Percentiles rank a stretch among this genome's conserved stretches.
Evolutionary conservation across 169 alveolate species (phyloP).

Genomic region (Plasmodium adleri): DNA sequence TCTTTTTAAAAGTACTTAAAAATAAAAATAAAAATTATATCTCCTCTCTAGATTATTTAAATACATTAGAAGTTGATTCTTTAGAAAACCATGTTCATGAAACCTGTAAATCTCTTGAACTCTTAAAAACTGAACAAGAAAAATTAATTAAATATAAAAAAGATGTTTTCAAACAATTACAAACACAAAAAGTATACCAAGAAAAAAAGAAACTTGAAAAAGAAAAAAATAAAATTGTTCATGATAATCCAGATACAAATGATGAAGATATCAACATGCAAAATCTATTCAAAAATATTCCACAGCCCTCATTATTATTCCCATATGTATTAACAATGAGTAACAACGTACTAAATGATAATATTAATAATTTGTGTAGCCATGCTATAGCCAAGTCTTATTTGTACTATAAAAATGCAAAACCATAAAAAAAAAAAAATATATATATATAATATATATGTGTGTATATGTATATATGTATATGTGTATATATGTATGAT

Average conservation of each 20-base stretch:
- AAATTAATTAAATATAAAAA: constrained; percentile 64
- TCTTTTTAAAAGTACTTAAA: constrained; percentile 66
- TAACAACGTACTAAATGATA: constrained; percentile 58
- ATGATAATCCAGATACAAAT: constrained; percentile 59
- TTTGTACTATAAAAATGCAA: constrained; percentile 62
- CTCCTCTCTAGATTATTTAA: constrained; percentile 46
- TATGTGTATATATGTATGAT: neutral
- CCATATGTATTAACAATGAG: constrained; percentile 75
- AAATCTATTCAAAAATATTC: constrained; percentile 57
- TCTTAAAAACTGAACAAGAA: constrained; percentile 63
- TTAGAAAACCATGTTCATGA: constrained; percentile 49
- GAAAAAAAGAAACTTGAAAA: constrained; percentile 70
- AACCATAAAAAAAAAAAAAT: constrained; percentile 7
- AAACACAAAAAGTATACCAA: constrained; percentile 62
- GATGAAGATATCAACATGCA: constrained; percentile 61
- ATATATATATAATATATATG: neutral
- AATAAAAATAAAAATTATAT: constrained; percentile 61
- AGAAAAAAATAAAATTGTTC: constrained; percentile 66
- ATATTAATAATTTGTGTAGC: constrained; percentile 69
- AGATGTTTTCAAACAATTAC: constrained; percentile 73
- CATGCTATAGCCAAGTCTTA: constrained; percentile 74
- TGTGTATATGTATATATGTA: neutral
- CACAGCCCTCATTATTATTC: constrained; percentile 63
- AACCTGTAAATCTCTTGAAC: constrained; percentile 52
- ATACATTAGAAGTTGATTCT: constrained; percentile 42